phyloP scores from a whole-genome alignment of 352 stramenopile species.

The Phytophthora hybrid region DNA sequence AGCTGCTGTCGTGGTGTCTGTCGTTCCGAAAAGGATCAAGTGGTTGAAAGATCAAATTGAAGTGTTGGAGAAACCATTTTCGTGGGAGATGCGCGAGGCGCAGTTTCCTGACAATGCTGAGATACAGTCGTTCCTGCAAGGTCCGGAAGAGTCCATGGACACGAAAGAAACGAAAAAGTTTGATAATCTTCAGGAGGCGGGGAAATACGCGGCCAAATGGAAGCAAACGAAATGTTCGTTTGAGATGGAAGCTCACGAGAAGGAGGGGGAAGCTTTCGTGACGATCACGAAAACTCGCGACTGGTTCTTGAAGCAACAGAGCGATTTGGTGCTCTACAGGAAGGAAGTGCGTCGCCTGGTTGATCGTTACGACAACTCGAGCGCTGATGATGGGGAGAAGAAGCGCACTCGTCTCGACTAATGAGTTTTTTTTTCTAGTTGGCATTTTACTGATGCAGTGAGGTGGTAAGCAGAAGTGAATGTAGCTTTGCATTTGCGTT shows the following conservation, averaged over 20 bases:
- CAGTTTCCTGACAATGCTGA: background rate
- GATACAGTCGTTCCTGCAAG: background rate
- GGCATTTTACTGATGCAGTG: background rate
- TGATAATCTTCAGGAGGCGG: background rate
- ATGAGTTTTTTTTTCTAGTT: background rate
- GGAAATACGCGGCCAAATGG: background rate
- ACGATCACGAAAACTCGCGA: background rate
- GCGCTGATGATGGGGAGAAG: background rate
- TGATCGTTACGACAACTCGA: background rate
- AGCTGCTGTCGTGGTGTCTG: background rate
- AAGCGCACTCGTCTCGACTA: background rate
- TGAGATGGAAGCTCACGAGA: background rate
- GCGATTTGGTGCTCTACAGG: background rate
- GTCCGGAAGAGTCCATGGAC: background rate
- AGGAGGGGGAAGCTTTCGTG: background rate
- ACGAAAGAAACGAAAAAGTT: background rate
- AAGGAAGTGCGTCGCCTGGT: background rate
- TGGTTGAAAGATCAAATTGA: background rate
- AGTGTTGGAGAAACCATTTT: background rate
- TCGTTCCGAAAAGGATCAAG: background rate
- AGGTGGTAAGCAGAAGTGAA: too few relatives aligned
- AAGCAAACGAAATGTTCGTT: background rate
- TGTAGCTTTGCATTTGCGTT: too few relatives aligned
- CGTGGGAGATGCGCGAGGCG: background rate
- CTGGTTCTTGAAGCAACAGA: background rate